These are phyloP conservation scores for Aspergillus novoparasiticus DNA, from an alignment of 2,329 filamentous ascomycete genomes.

Conservation along the genomic window DNA sequence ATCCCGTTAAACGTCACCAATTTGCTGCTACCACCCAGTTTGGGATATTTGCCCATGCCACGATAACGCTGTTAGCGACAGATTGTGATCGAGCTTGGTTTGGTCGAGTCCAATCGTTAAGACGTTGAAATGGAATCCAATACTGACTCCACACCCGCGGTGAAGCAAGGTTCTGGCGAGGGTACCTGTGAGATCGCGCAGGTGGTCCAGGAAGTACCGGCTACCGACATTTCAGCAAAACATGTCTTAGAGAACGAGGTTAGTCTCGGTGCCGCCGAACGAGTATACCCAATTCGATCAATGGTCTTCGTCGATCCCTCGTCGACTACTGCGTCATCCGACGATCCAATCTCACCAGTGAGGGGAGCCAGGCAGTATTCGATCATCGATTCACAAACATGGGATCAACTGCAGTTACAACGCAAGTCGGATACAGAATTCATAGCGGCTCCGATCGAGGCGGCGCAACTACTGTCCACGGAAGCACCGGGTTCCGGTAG, in stretches of 20 bases:
- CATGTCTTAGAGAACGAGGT: background rate
- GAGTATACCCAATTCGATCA: slow-evolving; percentile 81
- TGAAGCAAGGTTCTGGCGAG: background rate
- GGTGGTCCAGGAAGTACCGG: background rate
- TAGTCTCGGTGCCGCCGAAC: slow-evolving; percentile 49
- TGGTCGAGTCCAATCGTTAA: background rate
- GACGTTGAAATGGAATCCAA: slow-evolving; percentile 2
- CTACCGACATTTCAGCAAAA: background rate
- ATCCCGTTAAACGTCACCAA: no score
- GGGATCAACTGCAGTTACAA: slow-evolving; percentile 20
- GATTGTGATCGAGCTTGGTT: background rate
- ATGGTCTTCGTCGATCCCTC: slow-evolving; percentile 70
- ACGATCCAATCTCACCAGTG: slow-evolving; percentile 21
- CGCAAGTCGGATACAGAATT: slow-evolving; percentile 3
- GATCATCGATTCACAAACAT: slow-evolving; percentile 31
- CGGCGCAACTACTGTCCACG: background rate
- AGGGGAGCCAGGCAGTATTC: slow-evolving; percentile 29
- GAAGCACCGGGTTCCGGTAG: background rate
- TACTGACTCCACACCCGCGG: background rate
- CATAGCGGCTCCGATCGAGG: background rate
- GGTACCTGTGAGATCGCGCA: background rate
- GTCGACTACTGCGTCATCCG: slow-evolving; percentile 36
- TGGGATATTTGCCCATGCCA: background rate
- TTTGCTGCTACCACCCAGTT: background rate
- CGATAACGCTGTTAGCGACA: background rate